Base-by-base conservation (phyloP, 768 basidiomycete genomes). In the Grammothele lineata region DNA sequence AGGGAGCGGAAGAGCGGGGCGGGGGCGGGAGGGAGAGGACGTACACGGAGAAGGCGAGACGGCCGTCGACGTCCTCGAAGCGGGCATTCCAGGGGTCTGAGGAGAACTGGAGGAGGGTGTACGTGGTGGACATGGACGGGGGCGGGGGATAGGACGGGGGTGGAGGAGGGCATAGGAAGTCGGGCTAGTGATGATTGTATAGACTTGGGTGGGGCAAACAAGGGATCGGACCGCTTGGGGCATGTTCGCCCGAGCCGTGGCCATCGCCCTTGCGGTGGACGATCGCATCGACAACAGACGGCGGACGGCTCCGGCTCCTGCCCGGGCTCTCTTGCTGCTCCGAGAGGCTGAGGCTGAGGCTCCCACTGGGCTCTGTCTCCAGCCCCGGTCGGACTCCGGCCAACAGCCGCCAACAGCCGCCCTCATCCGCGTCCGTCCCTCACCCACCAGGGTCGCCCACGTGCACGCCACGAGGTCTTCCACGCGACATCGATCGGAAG, bases 41-140 rank as follows among this genome's bases (percentile, higher is more conserved):
- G 52, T 61, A 87, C 86, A 87, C 62, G 1, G 82, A 77, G 62
- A 87, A 89, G 1, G 86, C 87, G 19, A 70, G 66, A 27, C 77
- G 73, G 26, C 75, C 74, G 52, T 86, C 82, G 9, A 75, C 61
- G 62, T 89, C 86, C 60, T 81, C 74, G 55, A 80, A 87, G 25
- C 66, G 66, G 44, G 78, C 75, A 36, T 70, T 73, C 64, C 83
- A 79, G 0, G 78, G 78, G 59, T 87, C 77, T 38, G 72, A 68
- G n/a, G 78, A 81, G 57, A 73, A 83, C 60, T 87, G 85, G 41
- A 80, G 68, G 40, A 87, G 76, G 22, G 77, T 64, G 53, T 77
- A 75, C 70, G 56, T 43, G 37, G 54, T 55, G 9, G 70, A 49
- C 72, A 73, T 72, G 49, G 40, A 39, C 27, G 5, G 54, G 52